Evolutionary conservation across 805 yeast genomes (phyloP).

Genomic region (Candida ascalaphidarum): DNA sequence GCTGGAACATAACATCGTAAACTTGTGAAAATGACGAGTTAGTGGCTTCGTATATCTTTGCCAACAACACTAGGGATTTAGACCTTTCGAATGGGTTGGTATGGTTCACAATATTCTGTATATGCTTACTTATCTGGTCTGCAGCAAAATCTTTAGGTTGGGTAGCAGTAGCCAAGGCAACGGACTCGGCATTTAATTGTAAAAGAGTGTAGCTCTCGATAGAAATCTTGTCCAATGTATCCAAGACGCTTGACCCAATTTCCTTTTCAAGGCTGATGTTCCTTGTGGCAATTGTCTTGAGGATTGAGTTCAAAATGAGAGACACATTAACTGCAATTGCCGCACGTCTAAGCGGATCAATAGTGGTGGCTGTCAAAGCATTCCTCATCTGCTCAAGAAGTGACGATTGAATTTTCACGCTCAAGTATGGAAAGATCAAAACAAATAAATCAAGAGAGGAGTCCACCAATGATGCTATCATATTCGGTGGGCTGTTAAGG

Average conservation of each 20-base stretch:
- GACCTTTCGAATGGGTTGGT: slow-evolving; percentile 58
- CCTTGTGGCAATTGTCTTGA: slow-evolving; percentile 14
- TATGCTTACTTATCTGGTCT: slow-evolving; percentile 15
- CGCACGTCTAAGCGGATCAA: slow-evolving; percentile 22
- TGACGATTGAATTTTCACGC: slow-evolving; percentile 77
- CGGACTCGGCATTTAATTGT: slow-evolving; percentile 43
- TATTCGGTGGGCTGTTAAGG: slow-evolving; percentile 12
- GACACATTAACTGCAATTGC: slow-evolving; percentile 57
- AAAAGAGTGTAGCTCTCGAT: slow-evolving; percentile 26
- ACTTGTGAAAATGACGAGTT: slow-evolving; percentile 31
- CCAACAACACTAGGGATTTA: slow-evolving; percentile 17
- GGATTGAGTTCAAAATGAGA: slow-evolving; percentile 52
- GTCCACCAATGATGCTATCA: slow-evolving; percentile 50
- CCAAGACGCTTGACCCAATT: slow-evolving; percentile 38
- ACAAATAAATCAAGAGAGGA: slow-evolving; percentile 71
- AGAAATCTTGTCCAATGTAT: slow-evolving; percentile 39
- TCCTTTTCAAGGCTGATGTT: slow-evolving; percentile 16
- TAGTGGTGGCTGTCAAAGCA: slow-evolving; percentile 27
- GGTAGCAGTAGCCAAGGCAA: slow-evolving; percentile 39
- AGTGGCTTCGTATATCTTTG: slow-evolving; percentile 18
- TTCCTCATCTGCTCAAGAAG: slow-evolving; percentile 73
- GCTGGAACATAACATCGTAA: slow-evolving; percentile 47
- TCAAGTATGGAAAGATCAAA: slow-evolving; percentile 58
- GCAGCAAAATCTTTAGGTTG: slow-evolving; percentile 8
- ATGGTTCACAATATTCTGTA: slow-evolving; percentile 59